Conservation (phyloP, 2,329 filamentous ascomycete genomes). For the Ilyonectria mors-panacis region DNA sequence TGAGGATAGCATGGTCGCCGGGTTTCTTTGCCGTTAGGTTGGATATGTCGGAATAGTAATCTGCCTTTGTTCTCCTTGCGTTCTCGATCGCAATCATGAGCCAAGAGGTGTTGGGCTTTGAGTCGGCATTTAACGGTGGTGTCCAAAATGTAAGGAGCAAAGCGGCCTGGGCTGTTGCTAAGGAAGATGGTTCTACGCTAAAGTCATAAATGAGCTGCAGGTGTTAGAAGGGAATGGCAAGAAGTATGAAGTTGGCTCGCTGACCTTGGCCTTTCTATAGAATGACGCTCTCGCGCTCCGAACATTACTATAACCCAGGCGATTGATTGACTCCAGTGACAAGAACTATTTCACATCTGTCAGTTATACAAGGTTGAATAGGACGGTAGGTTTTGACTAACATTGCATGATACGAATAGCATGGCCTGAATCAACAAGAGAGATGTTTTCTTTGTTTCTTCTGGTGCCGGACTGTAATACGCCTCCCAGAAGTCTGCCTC, state of each 20-base stretch:
- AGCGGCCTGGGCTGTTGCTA: slow-evolving; percentile 3
- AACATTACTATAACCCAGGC: not conserved
- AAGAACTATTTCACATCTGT: not conserved
- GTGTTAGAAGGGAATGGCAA: not conserved
- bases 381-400: not conserved
- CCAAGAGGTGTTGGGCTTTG: slow-evolving; percentile 17
- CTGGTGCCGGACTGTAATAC: not conserved
- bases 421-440: slow-evolving; percentile 2
- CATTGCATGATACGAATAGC: slow-evolving; percentile 9
- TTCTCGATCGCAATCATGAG: slow-evolving; percentile 14
- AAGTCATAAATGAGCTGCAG: slow-evolving; percentile 9
- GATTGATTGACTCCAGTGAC: not conserved
- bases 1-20: not conserved
- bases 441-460: not conserved
- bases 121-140: not conserved
- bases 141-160: slow-evolving; percentile 17
- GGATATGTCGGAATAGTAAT: not conserved
- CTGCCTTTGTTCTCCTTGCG: slow-evolving; percentile 2
- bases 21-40: not conserved
- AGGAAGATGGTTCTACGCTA: not conserved
- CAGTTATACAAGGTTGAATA: not conserved
- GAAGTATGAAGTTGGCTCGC: not conserved
- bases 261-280: slow-evolving; percentile 17
- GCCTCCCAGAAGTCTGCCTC: slow-evolving; percentile 10
- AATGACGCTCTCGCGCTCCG: slow-evolving; percentile 21